These are phyloP conservation scores for Stachybotrys elegans DNA, from an alignment of 2,329 filamentous ascomycete species.

Conservation along the genomic window DNA sequence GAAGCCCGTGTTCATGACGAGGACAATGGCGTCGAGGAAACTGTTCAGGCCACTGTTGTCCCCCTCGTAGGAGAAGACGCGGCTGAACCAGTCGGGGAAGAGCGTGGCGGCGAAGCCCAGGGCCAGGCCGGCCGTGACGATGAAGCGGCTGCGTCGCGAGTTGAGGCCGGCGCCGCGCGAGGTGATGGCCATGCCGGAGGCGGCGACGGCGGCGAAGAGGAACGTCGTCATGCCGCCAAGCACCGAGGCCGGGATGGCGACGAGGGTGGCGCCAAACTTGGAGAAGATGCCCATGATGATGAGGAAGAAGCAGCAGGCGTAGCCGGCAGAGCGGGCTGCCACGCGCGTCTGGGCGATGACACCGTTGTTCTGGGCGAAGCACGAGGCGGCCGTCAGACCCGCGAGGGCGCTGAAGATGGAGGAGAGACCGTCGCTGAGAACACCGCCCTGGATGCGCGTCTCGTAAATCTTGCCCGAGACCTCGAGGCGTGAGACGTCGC, in stretches of 20 bases:
- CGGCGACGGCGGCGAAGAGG: slow-evolving; percentile 70
- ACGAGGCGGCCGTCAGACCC: slow-evolving; percentile 75
- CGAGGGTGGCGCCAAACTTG: slow-evolving; percentile 76
- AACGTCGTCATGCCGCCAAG: slow-evolving; percentile 75
- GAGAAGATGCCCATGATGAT: slow-evolving; percentile 77
- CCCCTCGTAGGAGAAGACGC: slow-evolving; percentile 69
- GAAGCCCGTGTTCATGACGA: slow-evolving; percentile 72
- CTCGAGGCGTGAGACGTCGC: slow-evolving; percentile 72
- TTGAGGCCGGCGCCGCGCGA: slow-evolving; percentile 59
- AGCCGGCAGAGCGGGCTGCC: slow-evolving; percentile 75
- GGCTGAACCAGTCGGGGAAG: slow-evolving; percentile 61
- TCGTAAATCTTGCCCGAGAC: slow-evolving; percentile 69
- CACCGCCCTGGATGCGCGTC: slow-evolving; percentile 71
- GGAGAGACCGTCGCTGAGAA: slow-evolving; percentile 46
- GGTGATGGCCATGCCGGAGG: slow-evolving; percentile 74
- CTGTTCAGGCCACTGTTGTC: slow-evolving; percentile 62
- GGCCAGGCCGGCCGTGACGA: slow-evolving; percentile 69
- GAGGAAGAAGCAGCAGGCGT: slow-evolving; percentile 71
- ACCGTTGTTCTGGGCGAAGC: slow-evolving; percentile 81
- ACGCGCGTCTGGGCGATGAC: slow-evolving; percentile 78
- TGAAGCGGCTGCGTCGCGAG: slow-evolving; percentile 76
- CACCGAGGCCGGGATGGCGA: slow-evolving; percentile 65
- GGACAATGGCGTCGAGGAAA: slow-evolving; percentile 68
- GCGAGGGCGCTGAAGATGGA: slow-evolving; percentile 1
- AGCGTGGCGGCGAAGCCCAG: slow-evolving; percentile 69